phyloP scores from a whole-genome alignment of 2,329 filamentous ascomycete species.

The Penicillium frequentans region DNA sequence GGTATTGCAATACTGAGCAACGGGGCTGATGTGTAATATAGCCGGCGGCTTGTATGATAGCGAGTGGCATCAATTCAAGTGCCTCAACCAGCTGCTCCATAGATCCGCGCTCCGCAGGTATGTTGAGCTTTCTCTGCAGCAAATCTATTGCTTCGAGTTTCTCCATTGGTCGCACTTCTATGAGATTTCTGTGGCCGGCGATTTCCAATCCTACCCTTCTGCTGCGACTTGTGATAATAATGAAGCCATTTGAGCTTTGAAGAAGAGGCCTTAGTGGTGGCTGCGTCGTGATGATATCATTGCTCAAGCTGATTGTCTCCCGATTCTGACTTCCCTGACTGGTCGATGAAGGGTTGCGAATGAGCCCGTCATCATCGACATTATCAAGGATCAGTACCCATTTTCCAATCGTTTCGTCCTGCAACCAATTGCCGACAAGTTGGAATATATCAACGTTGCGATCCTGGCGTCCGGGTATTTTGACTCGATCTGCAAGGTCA shows the following conservation, averaged over 20 bases:
- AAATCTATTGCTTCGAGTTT: conserved; percentile 27
- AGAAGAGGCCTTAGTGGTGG: not conserved
- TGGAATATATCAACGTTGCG: not conserved
- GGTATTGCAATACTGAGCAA: conserved; percentile 8
- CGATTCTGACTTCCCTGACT: not conserved
- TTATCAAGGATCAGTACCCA: not conserved
- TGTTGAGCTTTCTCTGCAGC: conserved; percentile 27
- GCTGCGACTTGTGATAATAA: conserved; percentile 19
- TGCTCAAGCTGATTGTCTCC: not conserved
- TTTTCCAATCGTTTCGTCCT: not conserved
- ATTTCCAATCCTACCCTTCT: conserved; percentile 10
- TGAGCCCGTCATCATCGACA: not conserved
- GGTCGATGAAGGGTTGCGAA: not conserved
- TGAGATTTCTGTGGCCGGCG: conserved; percentile 7
- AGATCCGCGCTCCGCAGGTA: not conserved
- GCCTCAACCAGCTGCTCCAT: conserved; percentile 21
- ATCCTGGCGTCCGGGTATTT: not conserved
- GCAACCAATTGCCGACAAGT: not conserved
- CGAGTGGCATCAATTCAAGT: conserved; percentile 12
- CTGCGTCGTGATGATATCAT: not conserved
- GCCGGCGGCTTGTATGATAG: not conserved
- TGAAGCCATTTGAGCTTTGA: conserved; percentile 11
- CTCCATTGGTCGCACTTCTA: conserved; percentile 22
- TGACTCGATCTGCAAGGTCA: not conserved
- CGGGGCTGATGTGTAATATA: not conserved